Base-by-base conservation (phyloP, 108 stramenopile species). In the Cyclotella cryptica region DNA sequence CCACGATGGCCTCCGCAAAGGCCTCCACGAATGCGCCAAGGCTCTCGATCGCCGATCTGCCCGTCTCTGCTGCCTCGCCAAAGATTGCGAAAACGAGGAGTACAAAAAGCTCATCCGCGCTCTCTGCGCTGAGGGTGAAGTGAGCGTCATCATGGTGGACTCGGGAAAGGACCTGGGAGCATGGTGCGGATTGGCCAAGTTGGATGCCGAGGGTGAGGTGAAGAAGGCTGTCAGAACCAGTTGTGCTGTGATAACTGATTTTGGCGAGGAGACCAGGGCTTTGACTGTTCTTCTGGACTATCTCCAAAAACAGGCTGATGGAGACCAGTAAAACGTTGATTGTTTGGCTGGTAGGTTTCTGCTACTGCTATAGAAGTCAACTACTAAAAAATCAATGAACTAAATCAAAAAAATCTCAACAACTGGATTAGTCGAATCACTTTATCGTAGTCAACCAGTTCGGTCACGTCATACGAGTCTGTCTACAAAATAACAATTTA, bases 31-130 rank as follows among this genome's bases (percentile, higher is more conserved):
- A 86, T 97, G 97, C 78, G 95, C 96, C 85, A 98, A 98, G 96
- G 99, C 95, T 62, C 95, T 99, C 69, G 98, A 99, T 72, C 88
- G 96, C 40, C 93, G 95, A 29, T 87, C 97, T 29, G 98, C 98
- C 74, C 96, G 98, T 72, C 91, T 99, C 53, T 99, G 99, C 93
- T 98, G 97, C 85, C 96, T 99, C 42, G 92, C 98, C 84, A 96
- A 96, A 86, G 96, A 98, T 88, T 99, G 99, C 92, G 98, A 99
- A 64, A 97, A 98, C 80, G 97, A 95, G 51, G 98, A 98, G 84
- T 99, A 98, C 97, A 97, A 94, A 81, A 96, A 96, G 89, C 97
- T 99, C 83, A 94, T 98, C 80, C 97, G 96, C 75, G 99, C 98
- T 43, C 91, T 99, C 15, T 99, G 99, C 82, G 89, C 93, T 71